These are phyloP conservation scores for Penicillium flavigenum DNA, from an alignment of 495 filamentous ascomycete genomes.

Conservation along the genomic window DNA sequence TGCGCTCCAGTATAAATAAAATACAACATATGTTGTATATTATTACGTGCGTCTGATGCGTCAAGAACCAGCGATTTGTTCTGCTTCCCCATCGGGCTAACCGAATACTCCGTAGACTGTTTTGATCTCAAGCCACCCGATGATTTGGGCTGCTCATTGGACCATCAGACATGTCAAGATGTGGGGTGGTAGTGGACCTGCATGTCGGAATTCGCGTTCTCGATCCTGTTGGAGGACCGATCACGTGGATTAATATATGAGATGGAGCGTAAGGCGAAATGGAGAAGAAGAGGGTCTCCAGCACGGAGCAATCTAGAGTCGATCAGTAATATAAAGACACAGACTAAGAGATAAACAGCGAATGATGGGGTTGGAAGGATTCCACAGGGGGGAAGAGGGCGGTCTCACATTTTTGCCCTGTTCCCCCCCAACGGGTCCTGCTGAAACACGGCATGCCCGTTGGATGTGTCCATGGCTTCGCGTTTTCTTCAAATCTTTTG, in stretches of 20 bases:
- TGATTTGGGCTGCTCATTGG: slow-evolving; percentile 10
- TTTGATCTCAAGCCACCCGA: slow-evolving; percentile 8
- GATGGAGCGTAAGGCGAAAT: background rate
- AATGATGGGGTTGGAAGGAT: background rate
- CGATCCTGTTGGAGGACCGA: background rate
- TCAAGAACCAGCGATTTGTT: background rate
- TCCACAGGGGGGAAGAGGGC: slow-evolving; percentile 15
- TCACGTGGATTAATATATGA: no score
- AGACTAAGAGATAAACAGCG: background rate
- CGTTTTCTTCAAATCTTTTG: background rate
- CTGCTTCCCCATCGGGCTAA: background rate
- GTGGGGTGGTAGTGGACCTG: slow-evolving; percentile 24
- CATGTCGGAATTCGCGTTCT: slow-evolving; percentile 3
- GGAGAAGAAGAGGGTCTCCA: background rate
- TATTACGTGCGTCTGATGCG: background rate
- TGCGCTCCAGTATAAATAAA: background rate
- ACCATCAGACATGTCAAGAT: slow-evolving; percentile 6
- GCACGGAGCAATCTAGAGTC: slow-evolving; percentile 1
- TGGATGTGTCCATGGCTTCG: background rate
- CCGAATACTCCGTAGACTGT: background rate
- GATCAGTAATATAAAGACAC: slow-evolving; percentile 8
- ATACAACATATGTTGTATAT: background rate
- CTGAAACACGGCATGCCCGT: slow-evolving; percentile 22
- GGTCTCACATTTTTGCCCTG: slow-evolving; percentile 30
- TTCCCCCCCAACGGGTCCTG: slow-evolving; percentile 16